phyloP scores from a whole-genome alignment of 306 rosid genomes.

The Hylodesmum podocarpum region DNA sequence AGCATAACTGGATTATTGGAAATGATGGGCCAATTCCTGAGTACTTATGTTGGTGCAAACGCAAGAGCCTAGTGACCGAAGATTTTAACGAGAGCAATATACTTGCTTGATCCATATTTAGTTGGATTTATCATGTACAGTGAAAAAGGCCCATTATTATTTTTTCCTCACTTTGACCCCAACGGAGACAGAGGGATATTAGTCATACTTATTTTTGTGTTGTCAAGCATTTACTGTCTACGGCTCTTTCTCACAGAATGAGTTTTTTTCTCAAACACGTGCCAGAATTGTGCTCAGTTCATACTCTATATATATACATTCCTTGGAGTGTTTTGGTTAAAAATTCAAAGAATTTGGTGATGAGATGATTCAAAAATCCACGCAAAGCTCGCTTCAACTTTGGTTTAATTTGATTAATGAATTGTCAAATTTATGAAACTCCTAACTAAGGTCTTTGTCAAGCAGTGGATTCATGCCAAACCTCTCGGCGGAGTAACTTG shows the following conservation, averaged over 20 bases:
- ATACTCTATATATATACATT: not conserved
- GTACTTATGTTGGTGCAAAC: slow-evolving; percentile 84
- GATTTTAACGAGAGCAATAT: slow-evolving; percentile 43
- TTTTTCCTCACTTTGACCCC: not conserved
- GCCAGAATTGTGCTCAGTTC: not conserved
- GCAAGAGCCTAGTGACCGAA: slow-evolving; percentile 43
- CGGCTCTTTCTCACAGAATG: slow-evolving; percentile 1
- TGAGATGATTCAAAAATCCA: not conserved
- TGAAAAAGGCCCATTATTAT: slow-evolving; percentile 4
- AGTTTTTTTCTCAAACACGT: slow-evolving; percentile 16
- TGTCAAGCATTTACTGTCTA: not conserved
- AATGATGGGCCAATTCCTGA: slow-evolving; percentile 71
- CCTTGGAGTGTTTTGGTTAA: not conserved
- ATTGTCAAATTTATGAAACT: not conserved
- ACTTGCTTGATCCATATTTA: slow-evolving; percentile 35
- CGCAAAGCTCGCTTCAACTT: not conserved
- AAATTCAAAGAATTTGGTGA: not conserved
- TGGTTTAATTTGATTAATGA: too few species aligned
- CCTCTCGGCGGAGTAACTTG: not conserved
- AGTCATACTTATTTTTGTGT: slow-evolving; percentile 3
- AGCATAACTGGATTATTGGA: slow-evolving; percentile 76
- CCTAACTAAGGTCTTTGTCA: not conserved
- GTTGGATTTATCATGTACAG: slow-evolving; percentile 48
- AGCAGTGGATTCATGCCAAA: slow-evolving; percentile 25
- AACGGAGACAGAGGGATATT: not conserved